Conservation (phyloP, 495 filamentous ascomycete genomes). For the Cetradonia linearis region DNA sequence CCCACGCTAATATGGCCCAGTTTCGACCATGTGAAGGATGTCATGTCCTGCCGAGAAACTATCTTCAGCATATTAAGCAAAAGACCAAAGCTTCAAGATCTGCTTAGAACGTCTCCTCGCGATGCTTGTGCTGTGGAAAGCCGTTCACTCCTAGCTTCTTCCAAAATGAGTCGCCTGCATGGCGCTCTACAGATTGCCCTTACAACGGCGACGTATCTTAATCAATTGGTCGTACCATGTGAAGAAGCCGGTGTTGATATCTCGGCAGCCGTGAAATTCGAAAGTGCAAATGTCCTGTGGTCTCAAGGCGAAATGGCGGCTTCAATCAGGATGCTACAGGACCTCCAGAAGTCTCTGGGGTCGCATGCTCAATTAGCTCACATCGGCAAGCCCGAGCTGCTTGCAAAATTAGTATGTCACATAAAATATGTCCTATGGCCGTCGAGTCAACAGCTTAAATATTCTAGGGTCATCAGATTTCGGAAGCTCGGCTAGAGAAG, state of each 20-base stretch:
- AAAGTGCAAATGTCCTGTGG: slow-evolving; percentile 86
- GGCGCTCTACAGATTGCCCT: slow-evolving; percentile 76
- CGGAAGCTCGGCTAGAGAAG: slow-evolving; percentile 85
- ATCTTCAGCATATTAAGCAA: slow-evolving; percentile 71
- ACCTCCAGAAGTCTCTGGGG: slow-evolving; percentile 51
- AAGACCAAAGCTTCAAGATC: slow-evolving; percentile 48
- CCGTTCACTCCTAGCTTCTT: slow-evolving; percentile 59
- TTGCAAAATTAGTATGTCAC: slow-evolving; percentile 66
- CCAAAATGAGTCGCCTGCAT: slow-evolving; percentile 64
- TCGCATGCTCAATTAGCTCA: slow-evolving; percentile 60
- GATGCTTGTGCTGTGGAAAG: slow-evolving; percentile 65
- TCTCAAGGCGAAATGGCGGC: slow-evolving; percentile 86
- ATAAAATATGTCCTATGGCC: background rate
- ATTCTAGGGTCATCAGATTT: slow-evolving; percentile 64
- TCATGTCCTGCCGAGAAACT: slow-evolving; percentile 72
- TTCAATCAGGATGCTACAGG: slow-evolving; percentile 79
- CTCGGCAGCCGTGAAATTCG: slow-evolving; percentile 60
- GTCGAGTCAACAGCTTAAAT: slow-evolving; percentile 19
- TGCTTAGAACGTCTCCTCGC: slow-evolving; percentile 43
- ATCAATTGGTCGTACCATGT: slow-evolving; percentile 57
- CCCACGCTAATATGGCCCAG: slow-evolving; percentile 36
- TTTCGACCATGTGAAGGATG: slow-evolving; percentile 68
- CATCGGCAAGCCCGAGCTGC: slow-evolving; percentile 66
- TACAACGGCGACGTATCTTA: slow-evolving; percentile 70
- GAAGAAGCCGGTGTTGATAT: slow-evolving; percentile 60